These are phyloP conservation scores for Ceratobasidium sp. DNA, from an alignment of 1,284 basidiomycete genomes.

Conservation along the genomic window DNA sequence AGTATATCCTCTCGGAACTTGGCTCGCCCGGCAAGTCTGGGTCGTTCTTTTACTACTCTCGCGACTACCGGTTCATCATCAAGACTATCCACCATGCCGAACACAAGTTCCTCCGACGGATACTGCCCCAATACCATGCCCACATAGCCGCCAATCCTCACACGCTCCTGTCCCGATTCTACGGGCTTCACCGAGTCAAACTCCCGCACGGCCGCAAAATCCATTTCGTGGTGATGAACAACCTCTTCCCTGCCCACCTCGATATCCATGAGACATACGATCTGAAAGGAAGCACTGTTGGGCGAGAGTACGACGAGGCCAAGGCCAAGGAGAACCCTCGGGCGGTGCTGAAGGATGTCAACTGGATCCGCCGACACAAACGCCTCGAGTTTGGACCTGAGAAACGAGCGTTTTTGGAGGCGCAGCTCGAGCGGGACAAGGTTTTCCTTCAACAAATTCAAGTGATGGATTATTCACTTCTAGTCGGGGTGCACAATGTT, in stretches of 20 bases:
- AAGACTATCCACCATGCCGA: constrained; percentile 96
- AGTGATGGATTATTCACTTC: constrained; percentile 97
- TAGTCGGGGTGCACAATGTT: constrained; percentile 95
- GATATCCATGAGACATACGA: constrained; percentile 99
- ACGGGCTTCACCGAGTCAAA: constrained; percentile 96
- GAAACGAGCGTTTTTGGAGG: constrained; percentile 87
- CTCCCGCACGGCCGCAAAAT: constrained; percentile 93
- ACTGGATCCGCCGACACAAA: constrained; percentile 88
- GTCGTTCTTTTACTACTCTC: constrained; percentile 98
- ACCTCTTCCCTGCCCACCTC: constrained; percentile 95
- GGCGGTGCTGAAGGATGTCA: constrained; percentile 94
- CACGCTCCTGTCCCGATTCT: constrained; percentile 92
- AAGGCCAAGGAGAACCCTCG: constrained; percentile 80
- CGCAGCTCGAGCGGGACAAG: constrained; percentile 87
- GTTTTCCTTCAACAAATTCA: constrained; percentile 82
- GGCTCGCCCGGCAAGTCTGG: constrained; percentile 99
- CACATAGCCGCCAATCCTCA: constrained; percentile 93
- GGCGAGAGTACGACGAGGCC: constrained; percentile 87
- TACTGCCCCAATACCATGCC: constrained; percentile 85
- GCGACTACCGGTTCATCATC: constrained; percentile 99
- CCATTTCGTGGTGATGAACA: constrained; percentile 99
- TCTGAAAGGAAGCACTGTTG: constrained; percentile 93
- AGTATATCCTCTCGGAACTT: constrained; percentile 97
- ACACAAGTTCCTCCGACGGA: constrained; percentile 89
- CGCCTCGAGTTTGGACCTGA: constrained; percentile 90